phyloP scores from a whole-genome alignment of 164 flowering plant genomes.

The Vitis cinerea region DNA sequence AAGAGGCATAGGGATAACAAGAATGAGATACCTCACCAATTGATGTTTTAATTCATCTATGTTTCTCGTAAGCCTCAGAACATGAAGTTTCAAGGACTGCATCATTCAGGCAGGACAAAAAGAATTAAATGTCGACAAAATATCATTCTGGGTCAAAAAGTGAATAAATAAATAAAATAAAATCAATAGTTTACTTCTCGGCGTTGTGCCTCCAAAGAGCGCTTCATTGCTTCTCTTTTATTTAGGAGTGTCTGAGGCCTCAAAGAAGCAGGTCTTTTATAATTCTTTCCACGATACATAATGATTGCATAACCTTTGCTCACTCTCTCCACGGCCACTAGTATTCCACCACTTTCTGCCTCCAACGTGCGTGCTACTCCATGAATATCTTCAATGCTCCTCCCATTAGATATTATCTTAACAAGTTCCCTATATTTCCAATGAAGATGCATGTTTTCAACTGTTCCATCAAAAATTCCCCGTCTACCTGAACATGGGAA shows the following conservation, averaged over 20 bases:
- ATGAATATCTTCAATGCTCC: slow-evolving; percentile 51
- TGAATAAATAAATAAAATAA: neutral
- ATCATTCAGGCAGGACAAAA: slow-evolving; percentile 18
- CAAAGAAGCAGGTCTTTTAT: slow-evolving; percentile 63
- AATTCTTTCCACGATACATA: slow-evolving; percentile 93
- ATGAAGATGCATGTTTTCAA: slow-evolving; percentile 98
- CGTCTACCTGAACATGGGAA: slow-evolving; percentile 65
- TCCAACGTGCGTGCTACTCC: slow-evolving; percentile 68
- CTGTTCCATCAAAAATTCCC: slow-evolving; percentile 86
- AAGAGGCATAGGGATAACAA: neutral
- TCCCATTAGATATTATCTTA: slow-evolving; percentile 63
- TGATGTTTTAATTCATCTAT: slow-evolving; percentile 56
- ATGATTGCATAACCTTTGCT: slow-evolving; percentile 82
- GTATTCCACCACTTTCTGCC: slow-evolving; percentile 94
- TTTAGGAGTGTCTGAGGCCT: slow-evolving; percentile 77
- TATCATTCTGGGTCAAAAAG: neutral
- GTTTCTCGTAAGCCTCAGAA: slow-evolving; percentile 58
- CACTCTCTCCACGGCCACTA: slow-evolving; percentile 86
- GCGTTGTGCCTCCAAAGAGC: slow-evolving; percentile 84
- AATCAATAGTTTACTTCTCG: slow-evolving; percentile 44
- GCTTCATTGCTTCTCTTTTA: slow-evolving; percentile 81
- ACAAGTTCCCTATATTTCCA: slow-evolving; percentile 99
- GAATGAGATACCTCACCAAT: slow-evolving; percentile 50
- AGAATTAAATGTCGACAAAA: neutral
- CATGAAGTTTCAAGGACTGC: slow-evolving; percentile 95